Evolutionary conservation across 345 rosid species (phyloP).

Genomic region (Nasturtium officinale): DNA sequence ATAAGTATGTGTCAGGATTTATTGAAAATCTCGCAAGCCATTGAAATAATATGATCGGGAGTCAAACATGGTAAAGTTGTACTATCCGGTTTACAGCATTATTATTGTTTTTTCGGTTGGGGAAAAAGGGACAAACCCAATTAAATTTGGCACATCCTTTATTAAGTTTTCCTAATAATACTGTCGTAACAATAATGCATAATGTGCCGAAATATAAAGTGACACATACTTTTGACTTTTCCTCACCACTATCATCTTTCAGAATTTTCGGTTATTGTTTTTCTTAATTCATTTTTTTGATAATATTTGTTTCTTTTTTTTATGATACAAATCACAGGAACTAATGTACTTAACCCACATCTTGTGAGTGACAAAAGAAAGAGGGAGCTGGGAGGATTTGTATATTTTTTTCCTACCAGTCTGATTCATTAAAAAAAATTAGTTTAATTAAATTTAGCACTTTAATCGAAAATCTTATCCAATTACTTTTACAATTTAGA

Average conservation of each 20-base stretch:
- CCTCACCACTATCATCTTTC: neutral
- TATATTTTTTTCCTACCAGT: too few species aligned
- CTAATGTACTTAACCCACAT: neutral
- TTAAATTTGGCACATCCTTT: constrained; percentile 12
- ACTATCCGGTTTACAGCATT: constrained; percentile 25
- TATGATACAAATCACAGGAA: neutral
- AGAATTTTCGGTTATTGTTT: neutral
- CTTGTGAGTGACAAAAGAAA: too few species aligned
- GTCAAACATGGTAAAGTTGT: constrained; percentile 34
- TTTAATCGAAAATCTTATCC: neutral
- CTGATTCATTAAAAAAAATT: too few species aligned
- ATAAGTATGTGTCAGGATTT: constrained; percentile 9
- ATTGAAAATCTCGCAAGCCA: neutral
- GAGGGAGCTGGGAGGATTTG: too few species aligned
- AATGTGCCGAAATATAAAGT: constrained; percentile 1
- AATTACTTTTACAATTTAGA: neutral
- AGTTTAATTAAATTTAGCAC: too few species aligned
- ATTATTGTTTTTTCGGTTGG: constrained; percentile 29
- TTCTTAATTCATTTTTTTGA: neutral
- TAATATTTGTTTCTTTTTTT: too few species aligned
- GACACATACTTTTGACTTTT: constrained; percentile 14
- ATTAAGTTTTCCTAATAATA: constrained; percentile 11
- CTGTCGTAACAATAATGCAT: constrained; percentile 18
- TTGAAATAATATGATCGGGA: constrained; percentile 9
- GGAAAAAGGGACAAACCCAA: constrained; percentile 27